Evolutionary conservation across 768 basidiomycete genomes (phyloP).

Genomic region (Suillus cothurnatus): DNA sequence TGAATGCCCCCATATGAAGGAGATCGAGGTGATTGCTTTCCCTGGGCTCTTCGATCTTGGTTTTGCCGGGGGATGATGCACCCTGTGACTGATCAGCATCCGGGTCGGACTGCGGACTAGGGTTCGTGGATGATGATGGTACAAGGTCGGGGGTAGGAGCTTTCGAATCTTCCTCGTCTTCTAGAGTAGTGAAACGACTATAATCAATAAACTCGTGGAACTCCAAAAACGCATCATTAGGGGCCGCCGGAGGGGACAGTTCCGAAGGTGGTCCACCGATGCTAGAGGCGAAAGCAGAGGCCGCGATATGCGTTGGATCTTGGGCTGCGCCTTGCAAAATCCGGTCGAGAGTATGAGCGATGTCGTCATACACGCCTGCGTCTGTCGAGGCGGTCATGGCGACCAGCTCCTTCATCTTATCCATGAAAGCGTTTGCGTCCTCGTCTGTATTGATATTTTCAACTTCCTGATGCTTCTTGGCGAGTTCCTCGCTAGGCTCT

Average conservation of each 20-base stretch:
- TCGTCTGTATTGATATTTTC: conserved; percentile 64
- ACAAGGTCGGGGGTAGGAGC: conserved; percentile 77
- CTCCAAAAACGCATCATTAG: conserved; percentile 43
- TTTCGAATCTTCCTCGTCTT: conserved; percentile 66
- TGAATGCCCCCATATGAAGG: conserved; percentile 60
- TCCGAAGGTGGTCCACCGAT: conserved; percentile 33
- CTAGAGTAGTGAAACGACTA: conserved; percentile 52
- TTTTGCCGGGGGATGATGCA: conserved; percentile 47
- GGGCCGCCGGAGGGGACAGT: conserved; percentile 38
- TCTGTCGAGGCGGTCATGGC: conserved; percentile 46
- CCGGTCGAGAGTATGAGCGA: conserved; percentile 63
- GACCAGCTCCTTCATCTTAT: conserved; percentile 64
- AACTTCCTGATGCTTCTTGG: conserved; percentile 40
- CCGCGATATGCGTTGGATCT: conserved; percentile 38
- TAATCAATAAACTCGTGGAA: conserved; percentile 72
- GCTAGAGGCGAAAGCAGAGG: conserved; percentile 31
- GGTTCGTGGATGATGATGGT: conserved; percentile 70
- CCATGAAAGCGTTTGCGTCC: conserved; percentile 62
- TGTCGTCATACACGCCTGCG: conserved; percentile 44
- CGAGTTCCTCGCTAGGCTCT: conserved; percentile 51
- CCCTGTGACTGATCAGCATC: conserved; percentile 55
- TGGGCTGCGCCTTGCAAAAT: conserved; percentile 60
- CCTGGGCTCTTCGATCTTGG: conserved; percentile 52
- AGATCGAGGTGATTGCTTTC: conserved; percentile 43
- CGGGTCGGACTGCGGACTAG: conserved; percentile 74